A percentile compares a stretch with the other conserved stretches of the same genome.
Evolutionary conservation across 306 rosid species (phyloP).

Genomic region (Arachis stenosperma): DNA sequence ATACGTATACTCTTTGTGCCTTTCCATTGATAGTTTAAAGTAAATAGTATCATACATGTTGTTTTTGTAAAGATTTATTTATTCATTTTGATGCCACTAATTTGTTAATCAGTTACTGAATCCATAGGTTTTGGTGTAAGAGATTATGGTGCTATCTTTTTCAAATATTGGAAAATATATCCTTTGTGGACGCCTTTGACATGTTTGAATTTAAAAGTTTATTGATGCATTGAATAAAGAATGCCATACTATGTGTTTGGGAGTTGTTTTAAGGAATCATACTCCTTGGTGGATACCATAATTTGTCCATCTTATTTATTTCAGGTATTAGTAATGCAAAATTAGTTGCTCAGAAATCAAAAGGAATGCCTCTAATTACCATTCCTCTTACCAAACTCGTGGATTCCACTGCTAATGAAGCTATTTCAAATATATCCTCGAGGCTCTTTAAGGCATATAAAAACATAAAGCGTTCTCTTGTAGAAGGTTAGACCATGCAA

Average conservation of each 20-base stretch:
- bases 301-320: conserved; percentile 17
- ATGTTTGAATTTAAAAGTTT: conserved; percentile 25
- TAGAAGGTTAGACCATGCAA: conserved; percentile 49
- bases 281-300: conserved; percentile 24
- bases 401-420: conserved; percentile 65
- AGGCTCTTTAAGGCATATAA: conserved; percentile 67
- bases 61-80: background rate
- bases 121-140: background rate
- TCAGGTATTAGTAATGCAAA: conserved; percentile 63
- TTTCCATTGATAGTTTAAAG: conserved; percentile 17
- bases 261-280: conserved; percentile 23
- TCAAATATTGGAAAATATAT: conserved; percentile 2
- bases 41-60: background rate
- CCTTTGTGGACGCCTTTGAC: conserved; percentile 19
- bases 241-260: conserved; percentile 26
- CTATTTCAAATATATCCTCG: conserved; percentile 59
- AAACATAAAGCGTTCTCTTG: conserved; percentile 44
- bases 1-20: background rate
- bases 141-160: conserved; percentile 10
- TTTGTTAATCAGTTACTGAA: conserved; percentile 14
- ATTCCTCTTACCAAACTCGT: conserved; percentile 68
- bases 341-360: conserved; percentile 78
- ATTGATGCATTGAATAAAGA: conserved; percentile 25
- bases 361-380: conserved; percentile 85
- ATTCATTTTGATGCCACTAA: background rate